These are phyloP conservation scores for Penicillium sp. DNA, from an alignment of 2,329 filamentous ascomycete species.

Conservation along the genomic window DNA sequence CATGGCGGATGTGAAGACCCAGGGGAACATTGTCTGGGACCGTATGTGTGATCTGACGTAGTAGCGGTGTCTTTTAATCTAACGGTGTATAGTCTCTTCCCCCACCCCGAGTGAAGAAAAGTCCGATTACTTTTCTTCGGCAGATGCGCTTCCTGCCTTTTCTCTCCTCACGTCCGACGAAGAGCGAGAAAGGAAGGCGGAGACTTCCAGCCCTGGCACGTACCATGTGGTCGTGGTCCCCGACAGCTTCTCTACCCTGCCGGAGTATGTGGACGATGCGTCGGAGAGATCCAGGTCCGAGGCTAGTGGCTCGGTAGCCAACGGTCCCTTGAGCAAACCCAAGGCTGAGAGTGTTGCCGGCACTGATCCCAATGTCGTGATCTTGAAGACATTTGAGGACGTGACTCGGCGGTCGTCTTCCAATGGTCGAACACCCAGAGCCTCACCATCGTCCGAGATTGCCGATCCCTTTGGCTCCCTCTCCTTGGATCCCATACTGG, in stretches of 20 bases:
- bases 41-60: slow-evolving; percentile 37
- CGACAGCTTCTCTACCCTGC: slow-evolving; percentile 50
- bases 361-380: slow-evolving; percentile 48
- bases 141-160: slow-evolving; percentile 54
- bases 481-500: slow-evolving; percentile 26
- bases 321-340: slow-evolving; percentile 26
- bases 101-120: slow-evolving; percentile 25
- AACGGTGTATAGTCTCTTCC: slow-evolving; percentile 28
- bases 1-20: slow-evolving; percentile 50
- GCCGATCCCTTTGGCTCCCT: slow-evolving; percentile 25
- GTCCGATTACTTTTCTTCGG: slow-evolving; percentile 28
- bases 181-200: slow-evolving; percentile 55
- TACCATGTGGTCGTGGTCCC: slow-evolving; percentile 54
- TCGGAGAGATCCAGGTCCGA: slow-evolving; percentile 28
- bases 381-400: slow-evolving; percentile 51
- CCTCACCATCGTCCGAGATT: slow-evolving; percentile 36
- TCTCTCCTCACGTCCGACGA: slow-evolving; percentile 52
- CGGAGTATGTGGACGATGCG: slow-evolving; percentile 46
- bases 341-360: slow-evolving; percentile 20
- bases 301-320: slow-evolving; percentile 26
- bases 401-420: slow-evolving; percentile 31
- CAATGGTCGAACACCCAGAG: slow-evolving; percentile 27
- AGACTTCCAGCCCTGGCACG: slow-evolving; percentile 49
- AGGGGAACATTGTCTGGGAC: slow-evolving; percentile 55
- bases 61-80: slow-evolving; percentile 2